These are phyloP conservation scores for Asterophora lycoperdoides DNA, from an alignment of 768 basidiomycete species.

Conservation along the genomic window DNA sequence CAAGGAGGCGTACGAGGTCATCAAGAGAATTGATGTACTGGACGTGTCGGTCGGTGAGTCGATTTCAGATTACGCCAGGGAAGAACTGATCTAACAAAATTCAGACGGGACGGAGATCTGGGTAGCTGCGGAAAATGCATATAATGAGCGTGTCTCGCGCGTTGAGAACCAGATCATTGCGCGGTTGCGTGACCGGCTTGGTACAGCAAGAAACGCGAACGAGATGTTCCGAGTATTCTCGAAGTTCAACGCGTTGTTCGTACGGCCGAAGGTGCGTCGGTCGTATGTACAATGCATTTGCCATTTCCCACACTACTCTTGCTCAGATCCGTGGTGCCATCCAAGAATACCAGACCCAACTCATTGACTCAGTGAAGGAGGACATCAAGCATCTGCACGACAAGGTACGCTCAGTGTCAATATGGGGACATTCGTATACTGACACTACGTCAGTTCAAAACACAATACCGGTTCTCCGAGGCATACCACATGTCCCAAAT, in stretches of 20 bases:
- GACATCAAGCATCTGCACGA: slow-evolving; percentile 94
- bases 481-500: slow-evolving; percentile 98
- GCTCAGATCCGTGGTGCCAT: slow-evolving; percentile 92
- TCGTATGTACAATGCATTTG: not conserved
- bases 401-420: slow-evolving; percentile 47
- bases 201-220: slow-evolving; percentile 94
- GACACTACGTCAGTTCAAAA: slow-evolving; percentile 67
- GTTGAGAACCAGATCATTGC: slow-evolving; percentile 99
- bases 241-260: slow-evolving; percentile 96
- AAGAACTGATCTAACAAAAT: not conserved
- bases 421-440: not conserved
- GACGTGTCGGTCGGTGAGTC: slow-evolving; percentile 85
- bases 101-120: slow-evolving; percentile 96
- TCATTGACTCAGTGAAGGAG: slow-evolving; percentile 98
- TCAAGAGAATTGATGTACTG: slow-evolving; percentile 94
- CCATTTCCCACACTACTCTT: not conserved
- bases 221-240: slow-evolving; percentile 99
- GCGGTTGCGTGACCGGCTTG: slow-evolving; percentile 82
- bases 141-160: slow-evolving; percentile 94
- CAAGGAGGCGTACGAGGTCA: slow-evolving; percentile 92
- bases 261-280: slow-evolving; percentile 78
- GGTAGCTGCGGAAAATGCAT: slow-evolving; percentile 95
- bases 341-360: slow-evolving; percentile 97
- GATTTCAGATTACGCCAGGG: not conserved
- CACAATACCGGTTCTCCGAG: slow-evolving; percentile 92